Percentiles rank a stretch among this genome's conserved stretches.
These are phyloP conservation scores for Aspergillus udagawae DNA, from an alignment of 2,329 filamentous ascomycete genomes.

Conservation along the genomic window DNA sequence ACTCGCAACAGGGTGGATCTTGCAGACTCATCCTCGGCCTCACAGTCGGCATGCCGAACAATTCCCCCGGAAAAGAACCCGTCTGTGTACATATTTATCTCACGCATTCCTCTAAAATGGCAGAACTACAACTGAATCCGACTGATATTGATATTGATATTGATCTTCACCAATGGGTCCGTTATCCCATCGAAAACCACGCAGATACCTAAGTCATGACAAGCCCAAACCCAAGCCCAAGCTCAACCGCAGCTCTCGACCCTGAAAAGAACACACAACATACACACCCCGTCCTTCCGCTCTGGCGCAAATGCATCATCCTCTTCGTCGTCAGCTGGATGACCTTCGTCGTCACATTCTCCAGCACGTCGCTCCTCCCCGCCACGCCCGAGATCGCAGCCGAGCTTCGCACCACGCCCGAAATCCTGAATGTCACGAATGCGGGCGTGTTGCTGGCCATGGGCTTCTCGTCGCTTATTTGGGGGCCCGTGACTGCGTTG, in stretches of 20 bases:
- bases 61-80: constrained; percentile 8
- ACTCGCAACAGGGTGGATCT: background rate
- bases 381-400: constrained; percentile 38
- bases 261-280: constrained; percentile 10
- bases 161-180: background rate
- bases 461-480: constrained; percentile 36
- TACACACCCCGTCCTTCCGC: constrained; percentile 18
- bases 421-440: constrained; percentile 35
- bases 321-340: constrained; percentile 42
- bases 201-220: constrained; percentile 12
- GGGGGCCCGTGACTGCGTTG: constrained; percentile 29
- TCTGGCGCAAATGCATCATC: constrained; percentile 40
- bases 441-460: constrained; percentile 36
- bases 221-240: constrained; percentile 6
- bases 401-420: constrained; percentile 34
- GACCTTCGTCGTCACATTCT: constrained; percentile 40
- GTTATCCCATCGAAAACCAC: background rate
- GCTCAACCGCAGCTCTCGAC: constrained; percentile 13
- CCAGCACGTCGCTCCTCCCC: constrained; percentile 40
- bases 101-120: background rate
- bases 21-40: constrained; percentile 8
- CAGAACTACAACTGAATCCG: background rate
- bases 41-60: constrained; percentile 12
- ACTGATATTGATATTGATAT: background rate
- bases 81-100: constrained; percentile 1